A percentile compares a stretch with the other conserved stretches of the same genome.
phyloP scores from a whole-genome alignment of 2,329 filamentous ascomycete genomes.

The Penicillium expansum region DNA sequence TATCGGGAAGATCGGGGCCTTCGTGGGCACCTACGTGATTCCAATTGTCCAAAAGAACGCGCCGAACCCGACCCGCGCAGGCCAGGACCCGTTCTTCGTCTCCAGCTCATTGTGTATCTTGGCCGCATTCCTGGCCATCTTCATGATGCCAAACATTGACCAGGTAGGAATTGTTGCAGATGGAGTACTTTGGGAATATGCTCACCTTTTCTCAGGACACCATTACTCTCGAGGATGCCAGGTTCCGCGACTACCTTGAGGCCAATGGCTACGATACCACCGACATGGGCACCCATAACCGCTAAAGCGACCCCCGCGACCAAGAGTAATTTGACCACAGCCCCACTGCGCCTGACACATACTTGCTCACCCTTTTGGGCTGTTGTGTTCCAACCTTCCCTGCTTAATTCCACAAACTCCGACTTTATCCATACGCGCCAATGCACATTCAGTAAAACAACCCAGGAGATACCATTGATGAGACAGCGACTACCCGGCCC shows the following conservation, averaged over 20 bases:
- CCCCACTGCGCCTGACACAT: background rate
- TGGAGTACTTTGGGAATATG: background rate
- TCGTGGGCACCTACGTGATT: slow-evolving; percentile 81
- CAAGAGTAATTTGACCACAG: background rate
- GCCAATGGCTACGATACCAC: slow-evolving; percentile 72
- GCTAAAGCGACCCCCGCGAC: slow-evolving; percentile 1
- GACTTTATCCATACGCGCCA: slow-evolving; percentile 14
- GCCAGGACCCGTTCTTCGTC: slow-evolving; percentile 91
- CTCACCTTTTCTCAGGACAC: slow-evolving; percentile 63
- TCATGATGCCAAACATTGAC: slow-evolving; percentile 71
- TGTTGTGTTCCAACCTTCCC: background rate
- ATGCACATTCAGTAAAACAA: background rate
- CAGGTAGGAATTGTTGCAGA: slow-evolving; percentile 38
- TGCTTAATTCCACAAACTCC: background rate
- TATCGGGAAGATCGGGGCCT: slow-evolving; percentile 58
- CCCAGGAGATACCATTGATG: background rate
- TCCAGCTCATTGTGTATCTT: slow-evolving; percentile 73
- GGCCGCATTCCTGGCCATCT: slow-evolving; percentile 63
- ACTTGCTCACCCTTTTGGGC: background rate
- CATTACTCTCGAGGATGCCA: slow-evolving; percentile 71
- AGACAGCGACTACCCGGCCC: slow-evolving; percentile 10
- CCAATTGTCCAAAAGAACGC: slow-evolving; percentile 63
- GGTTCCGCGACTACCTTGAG: slow-evolving; percentile 72
- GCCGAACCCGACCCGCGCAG: slow-evolving; percentile 55
- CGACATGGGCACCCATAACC: slow-evolving; percentile 48